Conservation (phyloP, 1,284 basidiomycete genomes). For the Pyrrhoderma noxium region DNA sequence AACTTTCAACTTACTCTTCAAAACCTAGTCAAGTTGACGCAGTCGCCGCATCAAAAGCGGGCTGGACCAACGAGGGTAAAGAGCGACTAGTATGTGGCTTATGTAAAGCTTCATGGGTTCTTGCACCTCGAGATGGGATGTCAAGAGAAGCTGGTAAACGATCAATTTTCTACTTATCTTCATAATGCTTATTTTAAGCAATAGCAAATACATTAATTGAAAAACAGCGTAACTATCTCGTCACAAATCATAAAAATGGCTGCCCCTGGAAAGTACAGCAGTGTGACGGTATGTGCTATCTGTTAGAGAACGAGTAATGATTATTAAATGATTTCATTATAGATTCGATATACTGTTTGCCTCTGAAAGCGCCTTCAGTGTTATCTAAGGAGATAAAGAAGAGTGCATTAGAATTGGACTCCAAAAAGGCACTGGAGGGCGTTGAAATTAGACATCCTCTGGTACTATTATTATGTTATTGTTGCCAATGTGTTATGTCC, state of each 20-base stretch:
- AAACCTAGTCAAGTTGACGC: conserved; percentile 68
- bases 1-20: conserved; percentile 67
- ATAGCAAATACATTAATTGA: conserved; percentile 60
- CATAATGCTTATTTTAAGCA: background rate
- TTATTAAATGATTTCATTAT: conserved; percentile 8
- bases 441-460: conserved; percentile 65
- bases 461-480: conserved; percentile 30
- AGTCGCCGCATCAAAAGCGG: conserved; percentile 68
- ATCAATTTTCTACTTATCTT: background rate
- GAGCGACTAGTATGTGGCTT: conserved; percentile 66
- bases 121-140: conserved; percentile 59
- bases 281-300: conserved; percentile 53
- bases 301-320: background rate
- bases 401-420: conserved; percentile 45
- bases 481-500: conserved; percentile 12
- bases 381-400: conserved; percentile 54
- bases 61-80: conserved; percentile 73
- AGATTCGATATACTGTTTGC: conserved; percentile 72
- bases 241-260: conserved; percentile 66
- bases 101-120: conserved; percentile 64
- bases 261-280: conserved; percentile 77
- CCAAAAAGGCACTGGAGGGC: conserved; percentile 36
- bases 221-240: conserved; percentile 57
- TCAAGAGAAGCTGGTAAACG: conserved; percentile 64
- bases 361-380: conserved; percentile 52